phyloP scores from a whole-genome alignment of 1,139 yeast genomes.

The Lizanozyma gosingica region DNA sequence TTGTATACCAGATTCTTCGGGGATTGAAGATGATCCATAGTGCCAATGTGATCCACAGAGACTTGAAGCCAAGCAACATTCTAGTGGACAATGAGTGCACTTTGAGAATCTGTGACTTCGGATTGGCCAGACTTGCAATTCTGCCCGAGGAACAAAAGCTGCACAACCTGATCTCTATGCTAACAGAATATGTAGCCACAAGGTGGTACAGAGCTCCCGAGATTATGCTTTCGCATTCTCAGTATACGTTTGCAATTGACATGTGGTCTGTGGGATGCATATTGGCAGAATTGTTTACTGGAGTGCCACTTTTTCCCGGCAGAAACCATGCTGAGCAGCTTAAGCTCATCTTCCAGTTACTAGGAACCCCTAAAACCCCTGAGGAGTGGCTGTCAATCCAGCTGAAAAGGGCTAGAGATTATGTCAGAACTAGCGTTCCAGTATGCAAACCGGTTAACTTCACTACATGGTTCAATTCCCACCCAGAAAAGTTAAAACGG shows the following conservation, averaged over 20 bases:
- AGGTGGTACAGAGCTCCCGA: constrained; percentile 99
- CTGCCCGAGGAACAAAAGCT: constrained; percentile 12
- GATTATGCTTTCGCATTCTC: constrained; percentile 82
- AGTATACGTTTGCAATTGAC: constrained; percentile 92
- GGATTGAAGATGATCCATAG: constrained; percentile 88
- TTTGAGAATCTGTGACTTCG: constrained; percentile 90
- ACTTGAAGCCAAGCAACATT: constrained; percentile 83
- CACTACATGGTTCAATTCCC: neutral
- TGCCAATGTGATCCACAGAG: constrained; percentile 88
- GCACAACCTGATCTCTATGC: constrained; percentile 14
- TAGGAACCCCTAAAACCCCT: constrained; percentile 84
- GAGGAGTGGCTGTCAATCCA: constrained; percentile 39
- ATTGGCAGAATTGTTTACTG: constrained; percentile 85
- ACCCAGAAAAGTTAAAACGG: neutral
- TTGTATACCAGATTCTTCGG: constrained; percentile 81
- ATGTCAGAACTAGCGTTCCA: constrained; percentile 50
- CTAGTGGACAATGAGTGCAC: constrained; percentile 89
- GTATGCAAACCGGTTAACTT: neutral
- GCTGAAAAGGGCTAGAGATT: constrained; percentile 83
- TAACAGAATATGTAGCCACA: constrained; percentile 96
- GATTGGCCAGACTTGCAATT: constrained; percentile 60
- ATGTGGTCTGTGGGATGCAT: constrained; percentile 98
- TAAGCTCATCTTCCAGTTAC: constrained; percentile 72
- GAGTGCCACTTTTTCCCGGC: constrained; percentile 88
- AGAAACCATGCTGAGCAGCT: constrained; percentile 93